Base-by-base conservation (phyloP, 331 rosid species). In the Malus hybrid region DNA sequence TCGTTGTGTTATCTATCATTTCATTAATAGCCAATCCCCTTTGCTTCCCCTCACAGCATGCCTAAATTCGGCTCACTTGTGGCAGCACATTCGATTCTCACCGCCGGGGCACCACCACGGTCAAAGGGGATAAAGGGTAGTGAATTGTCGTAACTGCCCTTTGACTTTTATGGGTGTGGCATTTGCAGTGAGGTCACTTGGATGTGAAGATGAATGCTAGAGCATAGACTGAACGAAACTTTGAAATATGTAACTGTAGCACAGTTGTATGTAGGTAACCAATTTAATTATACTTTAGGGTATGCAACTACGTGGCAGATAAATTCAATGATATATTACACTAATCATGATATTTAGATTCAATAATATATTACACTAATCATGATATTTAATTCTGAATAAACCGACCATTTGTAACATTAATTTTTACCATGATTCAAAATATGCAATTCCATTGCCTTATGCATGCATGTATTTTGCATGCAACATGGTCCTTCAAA, bases 41-140 rank as follows among this genome's bases (percentile, higher is more conserved):
- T 93, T 93, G 94, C 97, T 93, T 91, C 70, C 22, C 87, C 91
- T 75, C 53, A 29, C 83, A 75, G 86, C 81, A 71, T 80, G 92
- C 88, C 84, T 84, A 9, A 84, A 77, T 79, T 74, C 85, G 81
- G 84, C 86, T 36, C 29, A 44, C 63, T 52, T 19, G 18, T 42
- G 1, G 14, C 14, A 22, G 70, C 76, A 72, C 79, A 71, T 60
- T 52, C 64, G 58, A 63, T 82, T 76, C 65, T 52, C 29, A 64
- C 61, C 34, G 48, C 32, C 4, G n/a, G 62, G 70, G 63, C 76
- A 68, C 73, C 28, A 10, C 70, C 32, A 24, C 33, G 44, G 50
- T 57, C 39, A 63, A 22, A 53, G 18, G 55, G 65, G 10, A 36
- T 57, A 6, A 55, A 58, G 22, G 39, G 11, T 22, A 6, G 12